Evolutionary conservation across 495 filamentous ascomycete species (phyloP).

Genomic region (Xylaria nigripes): DNA sequence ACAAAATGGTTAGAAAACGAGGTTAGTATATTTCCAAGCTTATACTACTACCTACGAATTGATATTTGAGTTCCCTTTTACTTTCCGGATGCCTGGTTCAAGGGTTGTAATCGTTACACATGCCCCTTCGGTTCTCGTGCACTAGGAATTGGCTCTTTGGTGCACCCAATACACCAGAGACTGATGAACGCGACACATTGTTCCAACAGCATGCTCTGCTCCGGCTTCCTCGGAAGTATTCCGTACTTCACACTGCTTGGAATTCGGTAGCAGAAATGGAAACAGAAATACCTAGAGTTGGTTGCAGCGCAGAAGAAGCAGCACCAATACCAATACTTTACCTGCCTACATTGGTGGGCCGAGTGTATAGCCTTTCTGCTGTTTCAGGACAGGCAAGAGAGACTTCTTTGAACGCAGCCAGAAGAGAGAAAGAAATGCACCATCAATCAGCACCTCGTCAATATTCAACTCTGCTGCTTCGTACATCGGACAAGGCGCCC

Average conservation of each 20-base stretch:
- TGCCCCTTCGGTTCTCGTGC: neutral
- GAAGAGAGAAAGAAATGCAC: neutral
- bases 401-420: neutral
- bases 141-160: slow-evolving; percentile 1
- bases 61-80: neutral
- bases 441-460: neutral
- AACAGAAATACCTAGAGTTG: neutral
- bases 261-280: neutral
- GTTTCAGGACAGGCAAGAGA: neutral
- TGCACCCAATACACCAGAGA: neutral
- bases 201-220: neutral
- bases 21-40: slow-evolving; percentile 7
- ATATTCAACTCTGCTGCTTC: neutral
- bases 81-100: neutral
- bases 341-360: neutral
- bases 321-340: neutral
- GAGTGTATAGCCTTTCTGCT: neutral
- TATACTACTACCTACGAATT: neutral
- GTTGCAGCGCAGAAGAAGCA: neutral
- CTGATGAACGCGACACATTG: neutral
- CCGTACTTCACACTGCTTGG: no score
- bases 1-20: slow-evolving; percentile 11
- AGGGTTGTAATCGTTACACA: slow-evolving; percentile 9
- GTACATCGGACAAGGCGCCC: slow-evolving; percentile 2
- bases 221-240: neutral